A percentile compares a stretch with the other conserved stretches of the same genome.
Conservation (phyloP, 2,329 filamentous ascomycete species). For the Scedosporium apiospermum region DNA sequence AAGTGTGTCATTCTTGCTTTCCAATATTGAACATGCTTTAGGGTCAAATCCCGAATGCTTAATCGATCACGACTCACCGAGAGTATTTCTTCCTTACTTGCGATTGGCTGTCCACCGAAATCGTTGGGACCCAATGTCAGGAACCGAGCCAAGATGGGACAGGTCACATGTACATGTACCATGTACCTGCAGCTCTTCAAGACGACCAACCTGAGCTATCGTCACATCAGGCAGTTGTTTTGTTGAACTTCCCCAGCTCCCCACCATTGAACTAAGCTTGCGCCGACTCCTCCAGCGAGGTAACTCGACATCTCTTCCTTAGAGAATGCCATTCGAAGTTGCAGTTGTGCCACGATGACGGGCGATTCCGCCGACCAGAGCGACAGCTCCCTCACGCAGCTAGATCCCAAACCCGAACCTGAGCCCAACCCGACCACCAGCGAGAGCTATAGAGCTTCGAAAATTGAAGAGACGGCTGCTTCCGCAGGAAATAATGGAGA, state of each 20-base stretch:
- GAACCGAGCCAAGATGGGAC: background rate
- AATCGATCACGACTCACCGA: background rate
- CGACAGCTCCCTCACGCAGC: background rate
- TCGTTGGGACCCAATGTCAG: conserved; percentile 3
- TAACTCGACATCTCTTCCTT: background rate
- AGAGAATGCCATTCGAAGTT: background rate
- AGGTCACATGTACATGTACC: background rate
- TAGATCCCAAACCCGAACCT: conserved; percentile 1
- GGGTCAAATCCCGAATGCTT: too few species aligned
- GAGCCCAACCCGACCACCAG: conserved; percentile 7
- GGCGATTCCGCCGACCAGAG: background rate
- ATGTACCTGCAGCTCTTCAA: background rate
- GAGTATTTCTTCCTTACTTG: background rate
- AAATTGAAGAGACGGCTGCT: conserved; percentile 9
- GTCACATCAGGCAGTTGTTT: background rate
- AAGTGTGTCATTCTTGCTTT: too few species aligned
- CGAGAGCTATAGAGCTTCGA: conserved; percentile 5
- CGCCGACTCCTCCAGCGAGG: background rate
- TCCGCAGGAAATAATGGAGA: background rate
- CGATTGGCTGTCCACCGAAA: conserved; percentile 4
- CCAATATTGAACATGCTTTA: too few species aligned
- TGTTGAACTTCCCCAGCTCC: background rate
- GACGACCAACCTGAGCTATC: background rate
- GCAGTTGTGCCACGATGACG: background rate
- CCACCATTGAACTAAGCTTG: background rate